phyloP scores from a whole-genome alignment of 352 stramenopile genomes.

The Peronospora farinosa region DNA sequence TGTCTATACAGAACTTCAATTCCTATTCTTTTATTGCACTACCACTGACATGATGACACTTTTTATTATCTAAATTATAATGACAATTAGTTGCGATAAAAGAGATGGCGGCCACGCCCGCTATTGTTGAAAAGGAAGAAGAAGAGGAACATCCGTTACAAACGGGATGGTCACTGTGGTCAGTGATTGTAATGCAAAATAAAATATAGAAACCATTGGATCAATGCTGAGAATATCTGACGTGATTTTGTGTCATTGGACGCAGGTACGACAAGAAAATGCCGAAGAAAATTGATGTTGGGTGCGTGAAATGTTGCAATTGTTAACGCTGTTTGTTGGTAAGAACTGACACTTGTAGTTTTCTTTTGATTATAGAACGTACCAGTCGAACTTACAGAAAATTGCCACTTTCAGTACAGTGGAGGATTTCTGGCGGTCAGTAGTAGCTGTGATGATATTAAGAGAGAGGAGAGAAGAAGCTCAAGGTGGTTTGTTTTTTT shows the following conservation, averaged over 20 bases:
- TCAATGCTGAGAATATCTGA: constrained; percentile 2
- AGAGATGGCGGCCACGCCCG: constrained; percentile 18
- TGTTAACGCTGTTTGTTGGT: not conserved
- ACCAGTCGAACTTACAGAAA: constrained; percentile 69
- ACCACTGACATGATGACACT: not conserved
- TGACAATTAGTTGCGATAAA: constrained; percentile 20
- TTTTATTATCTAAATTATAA: too few species aligned
- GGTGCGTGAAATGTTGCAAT: constrained; percentile 35
- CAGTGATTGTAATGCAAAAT: constrained; percentile 11
- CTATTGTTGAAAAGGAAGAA: constrained; percentile 30
- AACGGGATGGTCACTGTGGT: constrained; percentile 87
- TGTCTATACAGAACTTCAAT: not conserved
- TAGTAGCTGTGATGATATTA: constrained; percentile 4
- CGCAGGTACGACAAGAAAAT: constrained; percentile 92
- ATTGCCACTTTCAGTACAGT: constrained; percentile 88
- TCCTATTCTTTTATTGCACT: not conserved
- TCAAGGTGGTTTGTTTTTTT: not conserved
- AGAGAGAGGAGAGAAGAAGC: not conserved
- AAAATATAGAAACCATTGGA: not conserved
- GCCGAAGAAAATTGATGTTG: constrained; percentile 84
- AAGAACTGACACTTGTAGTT: not conserved
- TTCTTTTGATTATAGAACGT: constrained; percentile 17
- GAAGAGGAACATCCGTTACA: constrained; percentile 81
- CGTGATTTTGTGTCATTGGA: not conserved
- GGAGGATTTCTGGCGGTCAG: constrained; percentile 89